Conservation (phyloP, 345 rosid genomes). For the Odontarrhena argentea region DNA sequence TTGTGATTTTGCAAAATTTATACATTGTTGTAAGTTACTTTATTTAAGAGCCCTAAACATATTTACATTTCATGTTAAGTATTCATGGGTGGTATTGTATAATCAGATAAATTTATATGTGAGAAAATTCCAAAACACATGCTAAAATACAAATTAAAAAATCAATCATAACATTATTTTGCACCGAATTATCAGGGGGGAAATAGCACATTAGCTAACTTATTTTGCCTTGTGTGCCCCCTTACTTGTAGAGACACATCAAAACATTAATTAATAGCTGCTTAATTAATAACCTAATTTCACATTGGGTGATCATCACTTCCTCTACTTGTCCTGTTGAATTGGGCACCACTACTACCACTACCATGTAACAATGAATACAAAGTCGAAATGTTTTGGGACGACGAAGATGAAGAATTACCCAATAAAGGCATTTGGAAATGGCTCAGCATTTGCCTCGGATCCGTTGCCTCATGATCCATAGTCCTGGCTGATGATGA, state of each 20-base stretch:
- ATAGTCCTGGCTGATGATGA: slow-evolving; percentile 17
- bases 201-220: slow-evolving; percentile 20
- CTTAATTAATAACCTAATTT: slow-evolving; percentile 14
- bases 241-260: slow-evolving; percentile 19
- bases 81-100: slow-evolving; percentile 3
- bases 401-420: slow-evolving; percentile 42
- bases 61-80: slow-evolving; percentile 3
- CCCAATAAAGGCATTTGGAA: slow-evolving; percentile 51
- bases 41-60: neutral
- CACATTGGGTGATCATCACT: slow-evolving; percentile 28
- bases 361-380: slow-evolving; percentile 43
- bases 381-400: slow-evolving; percentile 37
- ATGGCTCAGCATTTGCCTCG: slow-evolving; percentile 51
- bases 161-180: neutral
- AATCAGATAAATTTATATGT: neutral
- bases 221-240: slow-evolving; percentile 10
- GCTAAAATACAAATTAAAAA: slow-evolving; percentile 13
- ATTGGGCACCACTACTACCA: slow-evolving; percentile 27
- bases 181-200: slow-evolving; percentile 4
- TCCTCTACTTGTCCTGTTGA: slow-evolving; percentile 32
- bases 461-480: slow-evolving; percentile 45
- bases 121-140: slow-evolving; percentile 12
- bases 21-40: neutral
- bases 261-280: slow-evolving; percentile 21
- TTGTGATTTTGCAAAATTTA: slow-evolving; percentile 3